These are phyloP conservation scores for Grosmannia huntii DNA, from an alignment of 2,329 filamentous ascomycete species.

Conservation along the genomic window DNA sequence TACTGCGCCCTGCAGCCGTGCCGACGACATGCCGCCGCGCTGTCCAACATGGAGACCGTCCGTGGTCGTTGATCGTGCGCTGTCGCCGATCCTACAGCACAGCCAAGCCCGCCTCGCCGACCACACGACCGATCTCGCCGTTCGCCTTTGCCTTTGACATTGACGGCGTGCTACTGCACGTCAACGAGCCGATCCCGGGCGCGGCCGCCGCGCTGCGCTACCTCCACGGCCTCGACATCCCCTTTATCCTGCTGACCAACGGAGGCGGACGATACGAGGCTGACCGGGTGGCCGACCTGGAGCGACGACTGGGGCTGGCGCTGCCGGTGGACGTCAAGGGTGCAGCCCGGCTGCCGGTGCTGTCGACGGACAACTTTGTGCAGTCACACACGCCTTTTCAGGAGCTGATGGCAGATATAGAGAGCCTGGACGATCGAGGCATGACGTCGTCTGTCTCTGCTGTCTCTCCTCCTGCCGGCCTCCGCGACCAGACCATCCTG, in stretches of 20 bases:
- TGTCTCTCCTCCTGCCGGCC: constrained; percentile 26
- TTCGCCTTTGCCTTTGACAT: constrained; percentile 44
- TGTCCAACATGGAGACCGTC: too few relatives aligned
- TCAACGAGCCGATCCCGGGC: constrained; percentile 63
- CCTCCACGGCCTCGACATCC: constrained; percentile 63
- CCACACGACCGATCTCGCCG: constrained; percentile 9
- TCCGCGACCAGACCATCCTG: constrained; percentile 51
- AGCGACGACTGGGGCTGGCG: constrained; percentile 57
- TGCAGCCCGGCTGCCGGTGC: constrained; percentile 51
- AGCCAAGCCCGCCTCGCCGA: too few relatives aligned
- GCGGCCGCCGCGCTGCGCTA: constrained; percentile 61
- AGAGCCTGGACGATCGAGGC: constrained; percentile 3
- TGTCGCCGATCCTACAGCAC: too few relatives aligned
- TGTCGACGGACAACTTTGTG: constrained; percentile 61
- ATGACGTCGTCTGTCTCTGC: background rate
- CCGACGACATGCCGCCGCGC: too few relatives aligned
- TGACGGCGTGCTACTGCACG: constrained; percentile 88
- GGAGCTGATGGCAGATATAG: constrained; percentile 35
- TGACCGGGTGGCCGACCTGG: constrained; percentile 59
- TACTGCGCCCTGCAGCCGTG: too few relatives aligned
- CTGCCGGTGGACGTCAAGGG: constrained; percentile 85
- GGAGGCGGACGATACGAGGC: constrained; percentile 78
- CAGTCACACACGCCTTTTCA: constrained; percentile 88
- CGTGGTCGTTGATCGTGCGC: too few relatives aligned
- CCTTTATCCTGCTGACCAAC: constrained; percentile 92